These are phyloP conservation scores for Megacollybia marginata DNA, from an alignment of 768 basidiomycete genomes.

Conservation along the genomic window DNA sequence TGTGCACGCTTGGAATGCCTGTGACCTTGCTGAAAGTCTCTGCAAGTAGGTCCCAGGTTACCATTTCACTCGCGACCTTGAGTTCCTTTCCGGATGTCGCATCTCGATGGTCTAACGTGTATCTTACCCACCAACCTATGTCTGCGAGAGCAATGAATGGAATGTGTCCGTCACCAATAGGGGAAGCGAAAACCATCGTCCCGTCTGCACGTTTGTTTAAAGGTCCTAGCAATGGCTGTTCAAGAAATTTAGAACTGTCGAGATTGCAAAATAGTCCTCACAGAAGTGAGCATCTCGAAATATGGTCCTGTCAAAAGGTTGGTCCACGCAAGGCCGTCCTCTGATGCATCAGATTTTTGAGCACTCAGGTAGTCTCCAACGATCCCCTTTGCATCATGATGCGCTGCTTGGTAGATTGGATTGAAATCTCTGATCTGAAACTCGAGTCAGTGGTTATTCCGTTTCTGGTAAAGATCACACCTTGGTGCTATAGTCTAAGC, in stretches of 20 bases:
- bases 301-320: constrained; percentile 31
- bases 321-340: constrained; percentile 26
- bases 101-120: constrained; percentile 27
- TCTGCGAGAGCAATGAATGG: constrained; percentile 33
- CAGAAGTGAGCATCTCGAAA: constrained; percentile 29
- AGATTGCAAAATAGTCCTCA: too few relatives aligned
- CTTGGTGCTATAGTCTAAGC: constrained; percentile 33
- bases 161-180: constrained; percentile 25
- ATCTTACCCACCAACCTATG: constrained; percentile 32
- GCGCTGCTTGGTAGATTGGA: constrained; percentile 24
- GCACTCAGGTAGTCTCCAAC: constrained; percentile 29
- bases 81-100: constrained; percentile 29
- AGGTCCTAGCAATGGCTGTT: constrained; percentile 24
- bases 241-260: not conserved
- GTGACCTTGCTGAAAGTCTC: constrained; percentile 31
- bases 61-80: constrained; percentile 27
- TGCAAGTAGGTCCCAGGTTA: constrained; percentile 29
- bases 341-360: constrained; percentile 25
- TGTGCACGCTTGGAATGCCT: constrained; percentile 24
- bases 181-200: constrained; percentile 31
- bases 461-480: constrained; percentile 9
- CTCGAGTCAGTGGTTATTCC: too few relatives aligned
- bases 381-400: constrained; percentile 34
- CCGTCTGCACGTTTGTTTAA: constrained; percentile 31
- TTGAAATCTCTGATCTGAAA: too few relatives aligned